Percentiles rank a stretch among this genome's conserved stretches.
These are phyloP conservation scores for Davidsoniella virescens DNA, from an alignment of 2,329 filamentous ascomycete species.

Conservation along the genomic window DNA sequence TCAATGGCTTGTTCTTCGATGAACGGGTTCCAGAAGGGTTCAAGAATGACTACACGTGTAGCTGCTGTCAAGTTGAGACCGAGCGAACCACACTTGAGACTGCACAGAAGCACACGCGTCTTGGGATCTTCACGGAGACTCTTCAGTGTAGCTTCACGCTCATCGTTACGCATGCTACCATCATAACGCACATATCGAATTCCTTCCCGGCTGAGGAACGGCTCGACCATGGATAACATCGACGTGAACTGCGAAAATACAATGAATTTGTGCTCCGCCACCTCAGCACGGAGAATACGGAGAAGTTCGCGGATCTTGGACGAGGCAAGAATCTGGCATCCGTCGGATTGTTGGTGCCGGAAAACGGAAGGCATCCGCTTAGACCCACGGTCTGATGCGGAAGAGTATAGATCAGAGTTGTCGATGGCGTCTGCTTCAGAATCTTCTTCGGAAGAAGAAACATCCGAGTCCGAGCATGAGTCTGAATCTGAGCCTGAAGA, in stretches of 20 bases:
- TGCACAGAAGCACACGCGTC: slow-evolving; percentile 77
- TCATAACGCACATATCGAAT: slow-evolving; percentile 83
- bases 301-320: slow-evolving; percentile 86
- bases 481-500: not conserved
- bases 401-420: slow-evolving; percentile 14
- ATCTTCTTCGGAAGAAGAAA: slow-evolving; percentile 5
- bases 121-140: slow-evolving; percentile 56
- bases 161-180: slow-evolving; percentile 85
- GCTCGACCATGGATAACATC: slow-evolving; percentile 92
- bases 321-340: slow-evolving; percentile 42
- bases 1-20: slow-evolving; percentile 98
- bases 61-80: slow-evolving; percentile 91
- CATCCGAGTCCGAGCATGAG: not conserved
- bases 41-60: slow-evolving; percentile 81
- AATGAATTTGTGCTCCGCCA: slow-evolving; percentile 79
- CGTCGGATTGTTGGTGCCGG: slow-evolving; percentile 14
- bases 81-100: slow-evolving; percentile 80
- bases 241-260: slow-evolving; percentile 97
- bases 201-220: slow-evolving; percentile 60
- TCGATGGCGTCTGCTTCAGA: slow-evolving; percentile 22
- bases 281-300: slow-evolving; percentile 63
- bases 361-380: not conserved
- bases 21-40: slow-evolving; percentile 99
- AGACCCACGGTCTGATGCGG: not conserved
- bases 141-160: slow-evolving; percentile 70